Base-by-base conservation (phyloP, 345 rosid species). In the Laguncularia racemosa region DNA sequence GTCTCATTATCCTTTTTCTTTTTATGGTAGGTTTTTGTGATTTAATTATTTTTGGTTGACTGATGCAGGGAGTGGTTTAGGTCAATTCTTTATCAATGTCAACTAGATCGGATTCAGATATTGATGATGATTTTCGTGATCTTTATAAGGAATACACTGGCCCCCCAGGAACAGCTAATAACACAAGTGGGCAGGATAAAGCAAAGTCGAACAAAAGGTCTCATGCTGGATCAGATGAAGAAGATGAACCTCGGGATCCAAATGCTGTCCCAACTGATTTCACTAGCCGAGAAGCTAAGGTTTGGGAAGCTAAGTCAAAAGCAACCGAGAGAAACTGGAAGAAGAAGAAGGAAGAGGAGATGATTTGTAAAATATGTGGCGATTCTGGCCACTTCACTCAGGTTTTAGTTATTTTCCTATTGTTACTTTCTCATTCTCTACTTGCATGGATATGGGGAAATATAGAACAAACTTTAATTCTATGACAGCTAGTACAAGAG, bases 301-400 rank as follows among this genome's bases (percentile, higher is more conserved):
- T 90, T 61, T 93, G 99, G 99, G 97, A 93, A 68, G 99, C 99
- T 53, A 93, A 93, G 59, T 93, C 99, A 4, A 93, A 87, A 73
- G 99, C 99, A 51, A 93, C 96, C 14, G 99, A 93, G 80, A 79
- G 99, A 72, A 93, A 84, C 55, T 93, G 99, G 99, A 93, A 93
- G 75, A 93, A 93, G 75, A 81, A 91, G 64, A 93, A 93, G 80
- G 97, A 93, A 77, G 99, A 93, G 66, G 99, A 93, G 77, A 80
- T 93, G 92, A 87, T 93, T 44, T 93, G 99, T 75, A 93, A 87
- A 73, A 81, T 93, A 20, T 93, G 99, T 55, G 99, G 97, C 16
- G 90, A 93, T 67, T 82, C 99, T 18, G 99, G 96, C 70, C 99
- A 93, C 61, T 93, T 93, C 64, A 93, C 99, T 69, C 99, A 93